A percentile compares a stretch with the other conserved stretches of the same genome.
Evolutionary conservation across 148 eudicot genomes (phyloP).

Genomic region (Diospyros kaki): DNA sequence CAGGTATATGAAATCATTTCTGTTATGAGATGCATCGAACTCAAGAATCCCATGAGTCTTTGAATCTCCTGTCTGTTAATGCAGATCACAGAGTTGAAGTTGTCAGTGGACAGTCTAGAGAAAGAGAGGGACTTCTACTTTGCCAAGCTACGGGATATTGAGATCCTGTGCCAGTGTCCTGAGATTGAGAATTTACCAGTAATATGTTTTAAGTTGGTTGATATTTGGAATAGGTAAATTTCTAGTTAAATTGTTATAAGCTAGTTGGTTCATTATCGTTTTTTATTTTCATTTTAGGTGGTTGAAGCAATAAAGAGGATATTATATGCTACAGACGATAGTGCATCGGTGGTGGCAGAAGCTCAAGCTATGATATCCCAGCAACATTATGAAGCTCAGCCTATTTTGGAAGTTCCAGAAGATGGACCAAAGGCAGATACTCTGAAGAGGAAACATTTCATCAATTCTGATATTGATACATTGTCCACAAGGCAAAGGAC

Average conservation of each 20-base stretch:
- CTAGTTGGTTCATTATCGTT: neutral
- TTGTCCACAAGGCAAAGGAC: constrained; percentile 73
- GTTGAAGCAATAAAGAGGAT: constrained; percentile 68
- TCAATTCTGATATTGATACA: constrained; percentile 62
- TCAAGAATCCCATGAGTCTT: neutral
- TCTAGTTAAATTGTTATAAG: neutral
- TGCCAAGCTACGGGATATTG: constrained; percentile 79
- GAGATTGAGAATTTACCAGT: constrained; percentile 64
- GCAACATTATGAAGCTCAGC: constrained; percentile 30
- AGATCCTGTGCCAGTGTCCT: constrained; percentile 80
- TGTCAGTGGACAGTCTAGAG: constrained; percentile 79
- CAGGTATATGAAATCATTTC: constrained; percentile 37
- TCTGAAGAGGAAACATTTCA: constrained; percentile 65
- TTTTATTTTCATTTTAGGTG: constrained; percentile 34
- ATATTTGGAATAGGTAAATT: neutral
- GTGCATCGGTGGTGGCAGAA: constrained; percentile 59
- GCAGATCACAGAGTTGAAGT: constrained; percentile 85
- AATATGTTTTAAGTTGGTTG: constrained; percentile 13
- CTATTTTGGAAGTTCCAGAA: constrained; percentile 43
- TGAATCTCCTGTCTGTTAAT: neutral
- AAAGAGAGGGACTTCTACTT: constrained; percentile 95
- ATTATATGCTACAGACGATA: constrained; percentile 69
- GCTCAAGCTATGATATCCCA: constrained; percentile 65
- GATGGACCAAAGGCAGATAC: constrained; percentile 39
- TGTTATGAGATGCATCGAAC: neutral